Conservation (phyloP, 441 rosid genomes). For the Aleurites moluccanus region DNA sequence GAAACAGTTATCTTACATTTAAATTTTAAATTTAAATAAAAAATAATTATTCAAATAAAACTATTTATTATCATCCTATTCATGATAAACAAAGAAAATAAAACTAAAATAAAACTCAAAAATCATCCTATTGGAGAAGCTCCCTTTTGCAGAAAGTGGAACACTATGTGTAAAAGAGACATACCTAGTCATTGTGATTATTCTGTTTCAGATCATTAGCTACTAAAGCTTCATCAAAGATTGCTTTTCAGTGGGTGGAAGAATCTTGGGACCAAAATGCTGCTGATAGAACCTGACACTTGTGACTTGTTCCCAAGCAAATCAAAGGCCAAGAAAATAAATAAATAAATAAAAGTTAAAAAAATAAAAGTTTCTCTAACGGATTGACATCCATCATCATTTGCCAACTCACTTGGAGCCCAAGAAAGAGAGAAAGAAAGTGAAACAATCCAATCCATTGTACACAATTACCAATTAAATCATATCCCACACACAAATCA, state of each 20-base stretch:
- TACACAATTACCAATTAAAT: not conserved
- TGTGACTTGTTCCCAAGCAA: slow-evolving; percentile 25
- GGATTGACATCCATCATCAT: slow-evolving; percentile 29
- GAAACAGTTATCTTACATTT: too few species aligned
- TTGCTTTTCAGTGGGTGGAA: slow-evolving; percentile 26
- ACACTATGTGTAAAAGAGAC: slow-evolving; percentile 1
- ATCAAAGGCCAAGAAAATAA: not conserved
- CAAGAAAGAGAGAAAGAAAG: not conserved
- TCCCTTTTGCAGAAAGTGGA: not conserved
- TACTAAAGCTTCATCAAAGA: not conserved
- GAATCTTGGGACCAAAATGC: slow-evolving; percentile 32
- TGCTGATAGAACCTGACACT: slow-evolving; percentile 37
- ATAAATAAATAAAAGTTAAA: not conserved
- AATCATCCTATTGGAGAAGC: too few species aligned
- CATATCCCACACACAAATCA: not conserved
- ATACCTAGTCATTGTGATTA: slow-evolving; percentile 12
- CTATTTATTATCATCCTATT: too few species aligned
- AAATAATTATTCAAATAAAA: too few species aligned
- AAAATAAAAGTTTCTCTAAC: slow-evolving; percentile 21
- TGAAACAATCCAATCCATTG: too few species aligned
- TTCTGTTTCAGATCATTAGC: slow-evolving; percentile 17
- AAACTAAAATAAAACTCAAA: too few species aligned
- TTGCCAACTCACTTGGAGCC: slow-evolving; percentile 26
- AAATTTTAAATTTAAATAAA: too few species aligned
- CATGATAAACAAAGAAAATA: too few species aligned